Conservation (phyloP, 2,329 filamentous ascomycete genomes). For the Monosporascus sp. region DNA sequence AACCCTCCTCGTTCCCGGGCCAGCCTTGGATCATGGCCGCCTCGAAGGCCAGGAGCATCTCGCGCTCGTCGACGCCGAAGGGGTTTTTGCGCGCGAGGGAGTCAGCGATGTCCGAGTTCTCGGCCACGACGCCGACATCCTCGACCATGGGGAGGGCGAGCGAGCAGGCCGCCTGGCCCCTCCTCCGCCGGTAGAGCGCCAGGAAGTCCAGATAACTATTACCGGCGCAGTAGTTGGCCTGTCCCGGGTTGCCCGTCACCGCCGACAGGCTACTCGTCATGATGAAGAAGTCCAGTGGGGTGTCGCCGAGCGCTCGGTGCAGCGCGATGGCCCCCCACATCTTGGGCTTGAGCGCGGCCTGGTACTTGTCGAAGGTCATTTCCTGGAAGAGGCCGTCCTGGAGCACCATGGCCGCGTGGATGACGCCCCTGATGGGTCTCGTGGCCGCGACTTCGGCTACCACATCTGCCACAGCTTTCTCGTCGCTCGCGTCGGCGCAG, state of each 20-base stretch:
- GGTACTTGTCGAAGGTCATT: slow-evolving; percentile 2
- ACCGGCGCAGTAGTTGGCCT: slow-evolving; percentile 25
- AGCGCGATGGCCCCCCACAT: slow-evolving; percentile 9
- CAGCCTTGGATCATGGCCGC: background rate
- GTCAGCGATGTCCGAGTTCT: slow-evolving; percentile 16
- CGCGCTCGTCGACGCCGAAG: slow-evolving; percentile 7
- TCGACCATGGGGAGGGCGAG: slow-evolving; percentile 4
- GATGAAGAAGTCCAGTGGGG: slow-evolving; percentile 11
- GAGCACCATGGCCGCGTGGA: slow-evolving; percentile 23
- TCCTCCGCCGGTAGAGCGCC: slow-evolving; percentile 2
- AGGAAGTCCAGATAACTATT: slow-evolving; percentile 26
- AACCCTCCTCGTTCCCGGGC: too few species aligned
- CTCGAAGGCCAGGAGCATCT: slow-evolving; percentile 6
- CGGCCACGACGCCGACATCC: slow-evolving; percentile 9
- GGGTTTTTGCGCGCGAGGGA: slow-evolving; percentile 3
- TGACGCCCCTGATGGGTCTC: slow-evolving; percentile 15
- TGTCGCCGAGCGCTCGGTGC: slow-evolving; percentile 6
- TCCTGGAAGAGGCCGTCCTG: slow-evolving; percentile 12
- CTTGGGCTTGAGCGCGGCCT: slow-evolving; percentile 11
- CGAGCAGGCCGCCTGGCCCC: background rate
- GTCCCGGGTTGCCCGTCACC: slow-evolving; percentile 16
- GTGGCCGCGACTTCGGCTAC: slow-evolving; percentile 5
- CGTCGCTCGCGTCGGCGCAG: slow-evolving; percentile 8
- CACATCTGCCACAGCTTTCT: slow-evolving; percentile 3
- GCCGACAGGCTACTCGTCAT: slow-evolving; percentile 13